Evolutionary conservation across 148 eudicot genomes (phyloP), one percentile per base, ranked within the genome.

Genomic region (Rhododendron williamsianum): DNA sequence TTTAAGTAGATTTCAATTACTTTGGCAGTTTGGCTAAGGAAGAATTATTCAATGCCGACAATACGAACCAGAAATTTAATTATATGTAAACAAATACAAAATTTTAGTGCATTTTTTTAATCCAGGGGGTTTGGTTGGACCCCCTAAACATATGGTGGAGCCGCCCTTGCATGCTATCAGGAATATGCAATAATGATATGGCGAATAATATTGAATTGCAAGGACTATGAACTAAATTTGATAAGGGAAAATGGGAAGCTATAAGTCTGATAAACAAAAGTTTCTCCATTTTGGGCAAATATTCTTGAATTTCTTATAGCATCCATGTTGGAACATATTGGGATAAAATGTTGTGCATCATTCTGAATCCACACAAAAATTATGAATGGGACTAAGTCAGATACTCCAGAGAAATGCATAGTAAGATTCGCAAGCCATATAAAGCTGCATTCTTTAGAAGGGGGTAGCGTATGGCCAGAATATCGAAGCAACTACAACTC

Each of bases 401-500:
- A 79, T 48, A 49, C 38, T 27, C 38, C 35, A 48, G 7, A 78
- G 16, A 79, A 79, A 13, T 49, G 18, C 36, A 48, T 25, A 49
- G 21, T 54, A 79, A 80, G 76, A 72, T 23, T 51, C 45, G 36
- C 35, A 33, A 52, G 56, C 36, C 43, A 33, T 25, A 7, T 3
- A 51, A 80, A 80, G 30, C 30, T 30, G 33, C 35, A 80, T 80
- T 80, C 81, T 6, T 78, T 25, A 8, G 12, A 78, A n/a, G 15
- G 25, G 33, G 4, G 13, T n/a, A 46, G 38, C 6, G 54, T 12
- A 27, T 15, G 60, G 21, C 60, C 38, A 51, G 56, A 49, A 80
- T 48, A 80, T 78, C 58, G 8, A 80, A 80, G 13, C 82, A 80
- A 80, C 54, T 80, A 41, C 82, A 80, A 52, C 33, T 79, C 81